Conservation (phyloP, 2,329 filamentous ascomycete species). For the Aspergillus neotritici region DNA sequence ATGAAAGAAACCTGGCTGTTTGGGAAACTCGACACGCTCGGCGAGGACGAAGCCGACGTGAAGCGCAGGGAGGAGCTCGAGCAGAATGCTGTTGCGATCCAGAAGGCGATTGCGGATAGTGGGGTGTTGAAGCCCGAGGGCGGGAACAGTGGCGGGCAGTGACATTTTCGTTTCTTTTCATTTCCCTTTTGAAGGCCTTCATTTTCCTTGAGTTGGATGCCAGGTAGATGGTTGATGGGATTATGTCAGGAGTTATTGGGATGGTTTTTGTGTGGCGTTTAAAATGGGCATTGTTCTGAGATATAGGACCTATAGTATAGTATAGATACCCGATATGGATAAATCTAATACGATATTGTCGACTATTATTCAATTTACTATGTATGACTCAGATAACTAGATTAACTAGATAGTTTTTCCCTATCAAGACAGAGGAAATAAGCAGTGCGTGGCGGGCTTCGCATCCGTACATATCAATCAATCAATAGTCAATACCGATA, state of each 20-base stretch:
- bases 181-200: background rate
- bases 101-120: constrained; percentile 37
- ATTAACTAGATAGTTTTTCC: too few species aligned
- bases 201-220: background rate
- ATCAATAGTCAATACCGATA: too few species aligned
- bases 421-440: background rate
- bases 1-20: constrained; percentile 65
- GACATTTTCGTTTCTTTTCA: background rate
- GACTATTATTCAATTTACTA: background rate
- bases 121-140: constrained; percentile 18
- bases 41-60: constrained; percentile 36
- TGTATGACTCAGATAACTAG: too few species aligned
- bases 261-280: too few species aligned
- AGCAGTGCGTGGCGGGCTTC: background rate
- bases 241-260: background rate
- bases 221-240: background rate
- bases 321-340: background rate
- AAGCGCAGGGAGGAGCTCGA: constrained; percentile 43
- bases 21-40: constrained; percentile 56
- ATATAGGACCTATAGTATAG: too few species aligned
- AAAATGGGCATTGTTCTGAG: too few species aligned
- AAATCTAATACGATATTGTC: background rate
- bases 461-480: too few species aligned
- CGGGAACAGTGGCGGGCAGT: constrained; percentile 1
- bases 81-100: constrained; percentile 44